Evolutionary conservation across 441 rosid genomes (phyloP), one percentile per base, ranked within the genome.

Genomic region (Omphalea diandra): DNA sequence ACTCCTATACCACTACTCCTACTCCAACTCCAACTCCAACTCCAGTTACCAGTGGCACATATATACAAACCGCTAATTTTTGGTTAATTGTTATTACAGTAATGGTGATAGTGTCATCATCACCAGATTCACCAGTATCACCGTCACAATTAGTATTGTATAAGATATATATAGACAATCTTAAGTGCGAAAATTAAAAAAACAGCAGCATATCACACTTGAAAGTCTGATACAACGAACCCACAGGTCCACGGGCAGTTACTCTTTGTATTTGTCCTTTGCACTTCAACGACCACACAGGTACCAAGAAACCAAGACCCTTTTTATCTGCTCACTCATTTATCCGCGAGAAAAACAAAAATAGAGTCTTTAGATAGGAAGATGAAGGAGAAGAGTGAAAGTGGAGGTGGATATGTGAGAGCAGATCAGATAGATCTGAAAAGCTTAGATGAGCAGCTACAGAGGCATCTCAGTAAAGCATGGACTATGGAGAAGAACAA

Each of bases 341-440:
- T 20, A 35, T 18, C 64, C 46, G 3, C 27, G 1, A 11, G 6
- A n/a, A 56, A 3, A 29, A 32, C n/a, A 44, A 31, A 18, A 54
- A 1, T 0, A 15, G 8, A 9, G 38, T 38, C 12, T 33, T 31
- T 22, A 89, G 40, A 2, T n/a, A 56, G 65, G 71, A 49, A 54
- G 32, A 90, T 89, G 97, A 87, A 85, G 87, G 90, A 87, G 81
- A 88, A 85, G 86, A 82, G 76, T 72, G 95, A 83, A 77, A 79
- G 85, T 38, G 94, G 86, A 3, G 89, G 86, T 27, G 94, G 91
- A 71, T 91, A 84, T 54, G 97, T 94, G 54, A 78, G 98, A 79
- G 98, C 98, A 66, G 98, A 94, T 84, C 94, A 86, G 86, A 91
- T 94, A 86, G 98, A 94, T 83, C 90, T 94, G 69, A 94, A 91